A percentile compares a stretch with the other conserved stretches of the same genome.
Conservation (phyloP, 352 stramenopile species). For the Globisporangium recalcitrans region DNA sequence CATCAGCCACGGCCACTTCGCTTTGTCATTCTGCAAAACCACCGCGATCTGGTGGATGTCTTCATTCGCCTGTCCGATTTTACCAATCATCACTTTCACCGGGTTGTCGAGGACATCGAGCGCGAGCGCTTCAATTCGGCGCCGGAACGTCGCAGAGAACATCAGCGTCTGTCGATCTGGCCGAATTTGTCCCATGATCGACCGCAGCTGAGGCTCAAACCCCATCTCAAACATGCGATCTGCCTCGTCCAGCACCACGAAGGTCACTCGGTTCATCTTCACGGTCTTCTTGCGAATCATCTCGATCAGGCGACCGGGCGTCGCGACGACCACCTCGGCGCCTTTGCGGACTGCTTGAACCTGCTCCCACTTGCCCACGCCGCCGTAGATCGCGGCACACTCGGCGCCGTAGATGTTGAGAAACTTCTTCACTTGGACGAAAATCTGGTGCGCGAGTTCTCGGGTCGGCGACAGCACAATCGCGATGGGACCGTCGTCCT, state of each 20-base stretch:
- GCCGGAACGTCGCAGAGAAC: constrained; percentile 85
- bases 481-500: constrained; percentile 74
- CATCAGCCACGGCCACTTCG: constrained; percentile 88
- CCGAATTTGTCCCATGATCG: constrained; percentile 78
- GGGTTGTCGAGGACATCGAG: constrained; percentile 77
- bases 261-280: constrained; percentile 67
- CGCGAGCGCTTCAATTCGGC: constrained; percentile 62
- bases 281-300: constrained; percentile 74
- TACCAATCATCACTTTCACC: constrained; percentile 78
- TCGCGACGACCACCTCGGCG: constrained; percentile 73
- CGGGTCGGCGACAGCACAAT: constrained; percentile 75
- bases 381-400: constrained; percentile 73
- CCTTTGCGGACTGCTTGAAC: constrained; percentile 70
- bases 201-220: constrained; percentile 78
- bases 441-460: constrained; percentile 85
- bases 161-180: constrained; percentile 84
- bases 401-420: constrained; percentile 56
- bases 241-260: constrained; percentile 85
- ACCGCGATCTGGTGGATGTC: constrained; percentile 83
- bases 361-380: constrained; percentile 83
- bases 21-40: constrained; percentile 63
- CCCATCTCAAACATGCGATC: constrained; percentile 90
- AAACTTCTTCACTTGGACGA: constrained; percentile 82
- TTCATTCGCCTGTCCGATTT: constrained; percentile 84
- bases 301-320: constrained; percentile 76